Evolutionary conservation across 2,329 filamentous ascomycete species (phyloP).

Genomic region (Curvularia eragrostidis): DNA sequence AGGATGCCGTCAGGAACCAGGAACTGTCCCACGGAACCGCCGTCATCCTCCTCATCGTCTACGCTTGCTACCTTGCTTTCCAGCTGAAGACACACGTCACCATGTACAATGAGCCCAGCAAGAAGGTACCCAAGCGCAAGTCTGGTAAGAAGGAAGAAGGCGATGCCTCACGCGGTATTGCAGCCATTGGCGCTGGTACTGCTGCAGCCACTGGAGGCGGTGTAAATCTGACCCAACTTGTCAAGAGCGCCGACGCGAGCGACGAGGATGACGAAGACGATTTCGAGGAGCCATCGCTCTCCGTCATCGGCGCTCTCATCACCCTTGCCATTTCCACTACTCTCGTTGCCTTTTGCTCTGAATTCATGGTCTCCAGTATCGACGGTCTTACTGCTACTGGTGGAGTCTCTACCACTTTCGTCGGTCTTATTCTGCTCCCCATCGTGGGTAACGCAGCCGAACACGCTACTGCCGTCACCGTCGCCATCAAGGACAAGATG

Average conservation of each 20-base stretch:
- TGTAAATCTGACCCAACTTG: constrained; percentile 57
- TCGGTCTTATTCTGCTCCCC: constrained; percentile 68
- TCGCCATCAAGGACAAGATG: constrained; percentile 72
- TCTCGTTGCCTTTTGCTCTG: constrained; percentile 78
- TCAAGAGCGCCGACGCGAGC: constrained; percentile 46
- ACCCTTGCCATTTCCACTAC: constrained; percentile 77
- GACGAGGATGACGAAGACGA: constrained; percentile 67
- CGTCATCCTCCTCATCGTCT: constrained; percentile 83
- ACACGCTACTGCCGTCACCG: constrained; percentile 68
- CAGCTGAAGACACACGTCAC: constrained; percentile 84
- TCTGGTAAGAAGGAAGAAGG: constrained; percentile 57
- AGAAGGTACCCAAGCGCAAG: constrained; percentile 72
- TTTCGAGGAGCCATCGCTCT: constrained; percentile 77
- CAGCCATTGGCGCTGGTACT: constrained; percentile 60
- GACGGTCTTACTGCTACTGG: constrained; percentile 59
- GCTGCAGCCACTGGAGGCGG: constrained; percentile 59
- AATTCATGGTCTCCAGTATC: constrained; percentile 69
- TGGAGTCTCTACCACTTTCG: constrained; percentile 64
- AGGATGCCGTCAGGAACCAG: constrained; percentile 40
- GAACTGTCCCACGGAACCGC: constrained; percentile 71
- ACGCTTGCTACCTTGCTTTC: constrained; percentile 84
- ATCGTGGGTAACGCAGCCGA: constrained; percentile 72
- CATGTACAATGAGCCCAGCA: constrained; percentile 80
- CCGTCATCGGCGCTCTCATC: constrained; percentile 72
- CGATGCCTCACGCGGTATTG: constrained; percentile 58